Base-by-base conservation (phyloP, 192 early-diverging fungal species). In the Radiomyces spectabilis region DNA sequence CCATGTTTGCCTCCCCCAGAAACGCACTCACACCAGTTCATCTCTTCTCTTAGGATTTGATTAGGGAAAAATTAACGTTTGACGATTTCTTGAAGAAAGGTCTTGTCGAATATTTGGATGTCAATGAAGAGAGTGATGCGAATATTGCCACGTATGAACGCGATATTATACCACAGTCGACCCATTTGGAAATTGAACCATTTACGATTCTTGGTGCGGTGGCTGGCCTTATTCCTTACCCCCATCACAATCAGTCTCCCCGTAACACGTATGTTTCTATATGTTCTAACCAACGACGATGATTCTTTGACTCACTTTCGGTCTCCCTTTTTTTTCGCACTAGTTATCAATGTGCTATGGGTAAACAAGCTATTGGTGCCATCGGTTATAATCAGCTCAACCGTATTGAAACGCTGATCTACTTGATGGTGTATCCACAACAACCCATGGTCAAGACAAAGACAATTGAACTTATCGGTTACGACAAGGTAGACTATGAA, bases 371-470 rank as follows among this genome's bases (percentile, higher is more conserved):
- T 31, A 98, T 98, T 46, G 95, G 95, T 15, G 89, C 90, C 15
- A 95, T 96, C 48, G 93, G 84, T 7, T 94, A 93, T 61, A 98
- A 98, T 62, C 93, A 97, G 75, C 63, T 95, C 19, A 85, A 86
- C 58, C 81, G 96, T 47, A 94, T 95, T 51, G 96, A 98, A 68
- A 97, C 93, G 6, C 69, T 97, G 38, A 72, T 96, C 15, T 96
- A 98, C 73, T 75, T 97, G 43, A 88, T 97, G 87, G 89, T 91
- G 24, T 98, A 97, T 61, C 91, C 94, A 33, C 89, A 93, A 66
- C 92, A 97, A 62, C 95, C 95, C 3, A 95, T 98, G 92, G 95
- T 98, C 41, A 91, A 92, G 65, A 91, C 93, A 41, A 90, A 94
- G 70, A 95, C 93, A 8, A 98, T 97, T 59, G 94, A 98, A 68